These are phyloP conservation scores for Sphagnum tenellum DNA, from an alignment of 225 moss, liverwort and hornwort genomes.

Conservation along the genomic window DNA sequence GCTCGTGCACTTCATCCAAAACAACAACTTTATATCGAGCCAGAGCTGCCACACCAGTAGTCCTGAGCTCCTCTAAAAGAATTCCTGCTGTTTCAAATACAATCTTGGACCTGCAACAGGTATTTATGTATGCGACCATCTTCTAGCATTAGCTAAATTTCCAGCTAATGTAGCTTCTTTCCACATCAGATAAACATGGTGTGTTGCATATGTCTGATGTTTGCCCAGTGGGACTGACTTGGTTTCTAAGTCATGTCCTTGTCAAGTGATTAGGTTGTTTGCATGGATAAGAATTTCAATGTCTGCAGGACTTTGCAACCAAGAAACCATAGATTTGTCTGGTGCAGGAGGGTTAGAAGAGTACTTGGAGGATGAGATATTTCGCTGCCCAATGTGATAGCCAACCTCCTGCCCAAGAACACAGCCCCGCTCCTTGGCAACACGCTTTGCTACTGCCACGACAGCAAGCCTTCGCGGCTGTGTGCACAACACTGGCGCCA, in stretches of 20 bases:
- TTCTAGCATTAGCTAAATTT: too few species aligned
- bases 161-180: too few species aligned
- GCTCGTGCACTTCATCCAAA: constrained; percentile 64
- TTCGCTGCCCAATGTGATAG: constrained; percentile 61
- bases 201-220: too few species aligned
- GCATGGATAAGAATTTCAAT: too few species aligned
- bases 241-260: too few species aligned
- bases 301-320: too few species aligned
- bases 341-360: too few species aligned
- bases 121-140: too few species aligned
- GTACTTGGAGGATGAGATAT: constrained; percentile 35
- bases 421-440: constrained; percentile 44
- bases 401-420: constrained; percentile 40
- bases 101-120: constrained; percentile 33
- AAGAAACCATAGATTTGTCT: too few species aligned
- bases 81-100: constrained; percentile 61
- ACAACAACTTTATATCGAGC: constrained; percentile 54
- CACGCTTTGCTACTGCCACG: constrained; percentile 56
- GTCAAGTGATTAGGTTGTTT: too few species aligned
- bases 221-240: too few species aligned
- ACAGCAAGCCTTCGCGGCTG: constrained; percentile 67
- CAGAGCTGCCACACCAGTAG: constrained; percentile 37
- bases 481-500: constrained; percentile 50
- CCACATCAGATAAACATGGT: too few species aligned
- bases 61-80: constrained; percentile 52